Evolutionary conservation across 768 basidiomycete genomes (phyloP), one percentile per base, ranked within the genome.

Genomic region (Dendrothele bispora): DNA sequence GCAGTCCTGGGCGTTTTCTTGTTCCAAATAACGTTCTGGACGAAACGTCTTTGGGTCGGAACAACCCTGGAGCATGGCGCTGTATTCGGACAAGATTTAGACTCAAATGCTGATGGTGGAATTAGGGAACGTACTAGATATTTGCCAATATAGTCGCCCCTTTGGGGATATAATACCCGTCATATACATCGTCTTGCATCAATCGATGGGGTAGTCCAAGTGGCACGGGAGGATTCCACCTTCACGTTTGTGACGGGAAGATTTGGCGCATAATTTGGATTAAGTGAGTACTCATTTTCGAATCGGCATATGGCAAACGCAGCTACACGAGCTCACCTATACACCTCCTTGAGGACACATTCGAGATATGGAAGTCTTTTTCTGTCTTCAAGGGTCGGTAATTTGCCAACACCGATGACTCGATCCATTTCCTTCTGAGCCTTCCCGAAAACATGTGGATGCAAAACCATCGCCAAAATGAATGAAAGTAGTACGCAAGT

Each of bases 401-500:
- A 65, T 39, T 78, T 71, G 40, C 67, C 61, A 32, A 49, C 60
- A 37, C 75, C 75, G 49, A 75, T 61, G 6, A 77, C 69, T 39
- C 51, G 54, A 58, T 83, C 80, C 32, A 84, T 62, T 59, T 84
- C 78, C 37, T 63, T 63, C 53, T 82, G 82, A 7, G 69, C 72
- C 57, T 70, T 74, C 51, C 59, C 62, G 43, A 77, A 71, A 15
- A 78, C 71, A 2, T 74, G 63, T 15, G 82, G 82, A 58, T 80
- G 58, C 26, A 75, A 64, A 38, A 77, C 64, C 78, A 83, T 80
- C 4, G 79, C 75, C 11, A 82, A 69, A 22, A 79, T 51, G 56
- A 83, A 81, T 3, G 72, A 68, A 29, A 73, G 65, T 29, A 82
- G 59, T 12, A 74, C 65, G 14, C 78, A 72, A 11, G 75, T 68